phyloP scores from a whole-genome alignment of 768 basidiomycete species.

The Lepiota venenata region DNA sequence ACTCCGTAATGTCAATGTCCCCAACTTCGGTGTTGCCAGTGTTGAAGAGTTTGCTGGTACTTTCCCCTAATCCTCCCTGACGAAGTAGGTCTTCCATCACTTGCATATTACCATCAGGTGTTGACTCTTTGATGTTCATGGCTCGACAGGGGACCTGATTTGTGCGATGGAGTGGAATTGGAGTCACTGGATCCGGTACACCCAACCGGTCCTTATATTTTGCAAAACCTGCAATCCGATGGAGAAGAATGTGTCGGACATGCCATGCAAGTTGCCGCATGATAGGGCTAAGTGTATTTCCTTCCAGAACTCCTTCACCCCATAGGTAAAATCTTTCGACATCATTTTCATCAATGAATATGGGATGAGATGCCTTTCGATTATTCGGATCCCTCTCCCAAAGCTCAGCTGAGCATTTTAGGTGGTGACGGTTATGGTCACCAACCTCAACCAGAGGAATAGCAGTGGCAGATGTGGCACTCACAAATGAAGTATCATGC shows the following conservation, averaged over 20 bases:
- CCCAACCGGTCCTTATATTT: neutral
- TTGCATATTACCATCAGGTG: neutral
- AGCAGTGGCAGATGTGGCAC: slow-evolving; percentile 21
- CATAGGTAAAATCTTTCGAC: too few species aligned
- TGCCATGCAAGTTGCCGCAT: neutral
- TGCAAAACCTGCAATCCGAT: neutral
- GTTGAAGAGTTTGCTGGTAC: neutral
- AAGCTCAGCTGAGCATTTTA: slow-evolving; percentile 18
- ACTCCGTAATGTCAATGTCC: neutral
- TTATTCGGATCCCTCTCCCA: slow-evolving; percentile 11
- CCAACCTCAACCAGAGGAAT: slow-evolving; percentile 18
- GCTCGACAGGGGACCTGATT: neutral
- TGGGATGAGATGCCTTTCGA: neutral
- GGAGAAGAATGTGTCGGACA: neutral
- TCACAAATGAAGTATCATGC: slow-evolving; percentile 15
- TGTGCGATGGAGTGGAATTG: neutral
- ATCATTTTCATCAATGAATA: neutral
- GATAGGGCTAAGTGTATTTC: too few species aligned
- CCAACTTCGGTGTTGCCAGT: neutral
- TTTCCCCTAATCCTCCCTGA: neutral
- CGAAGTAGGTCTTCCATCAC: neutral
- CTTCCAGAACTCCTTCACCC: too few species aligned
- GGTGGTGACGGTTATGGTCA: slow-evolving; percentile 14
- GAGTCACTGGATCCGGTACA: neutral
- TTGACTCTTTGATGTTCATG: neutral